Evolutionary conservation across 805 yeast genomes (phyloP), one percentile per base, ranked within the genome.

Genomic region (Lipomyces japonicus): DNA sequence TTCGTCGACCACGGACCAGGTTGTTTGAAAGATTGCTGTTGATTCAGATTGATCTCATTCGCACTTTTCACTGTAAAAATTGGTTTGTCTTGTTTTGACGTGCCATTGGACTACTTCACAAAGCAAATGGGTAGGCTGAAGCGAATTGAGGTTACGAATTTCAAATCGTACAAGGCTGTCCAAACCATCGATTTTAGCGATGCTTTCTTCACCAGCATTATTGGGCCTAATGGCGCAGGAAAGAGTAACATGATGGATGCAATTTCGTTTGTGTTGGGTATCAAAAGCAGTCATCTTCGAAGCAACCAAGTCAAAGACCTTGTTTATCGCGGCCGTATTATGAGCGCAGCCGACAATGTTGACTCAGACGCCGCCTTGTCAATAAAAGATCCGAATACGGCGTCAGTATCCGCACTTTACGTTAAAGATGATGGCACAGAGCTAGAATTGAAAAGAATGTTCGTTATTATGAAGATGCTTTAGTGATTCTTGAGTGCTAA

Each of bases 171-270:
- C 64, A 74, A 78, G 47, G 97, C 95, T 0, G 75, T 77, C 0
- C 76, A 87, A 16, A 74, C 75, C 3, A 78, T 91, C 21, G 95
- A 93, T 2, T 85, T 93, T 67, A 96, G 96, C 0, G 61, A 57
- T 26, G 75, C 82, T 10, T 78, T 77, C 53, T 93, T 93, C 71
- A 87, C 96, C 1, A 83, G 95, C 39, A 86, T 93, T 55, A 86
- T 93, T 50, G 98, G 98, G 1, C 97, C 97, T n/a, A 93, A 93
- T 74, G 98, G 98, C 30, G 85, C 97, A 0, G 98, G 98, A 5
- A 93, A 93, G 70, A 86, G 96, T 37, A 93, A 93, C 64, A 85
- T 93, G 81, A 90, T 93, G 85, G 98, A 93, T 66, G 97, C 98
- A 31, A 84, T 93, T 40, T 84, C 96, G 19, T 93, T 93, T 67